Evolutionary conservation across 345 rosid genomes (phyloP).

Genomic region (Citrus inodora): DNA sequence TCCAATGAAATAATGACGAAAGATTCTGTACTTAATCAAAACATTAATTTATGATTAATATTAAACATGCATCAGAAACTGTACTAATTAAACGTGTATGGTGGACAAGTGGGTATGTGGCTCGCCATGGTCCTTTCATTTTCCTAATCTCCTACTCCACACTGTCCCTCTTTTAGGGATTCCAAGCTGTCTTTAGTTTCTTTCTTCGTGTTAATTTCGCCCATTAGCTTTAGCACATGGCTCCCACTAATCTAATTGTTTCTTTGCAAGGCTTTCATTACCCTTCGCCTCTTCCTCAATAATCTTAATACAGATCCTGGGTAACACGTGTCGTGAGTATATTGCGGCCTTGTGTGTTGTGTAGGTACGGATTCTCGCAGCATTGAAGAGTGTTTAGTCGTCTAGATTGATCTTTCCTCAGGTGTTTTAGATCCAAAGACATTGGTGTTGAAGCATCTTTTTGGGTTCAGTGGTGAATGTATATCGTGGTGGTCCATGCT

Average conservation of each 20-base stretch:
- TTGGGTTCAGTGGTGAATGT: neutral
- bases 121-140: slow-evolving; percentile 14
- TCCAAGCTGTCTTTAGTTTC: slow-evolving; percentile 34
- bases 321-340: slow-evolving; percentile 18
- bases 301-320: neutral
- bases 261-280: neutral
- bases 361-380: slow-evolving; percentile 24
- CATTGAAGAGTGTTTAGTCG: neutral
- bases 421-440: slow-evolving; percentile 51
- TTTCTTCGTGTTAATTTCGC: slow-evolving; percentile 7
- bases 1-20: slow-evolving; percentile 24
- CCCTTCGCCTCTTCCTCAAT: neutral
- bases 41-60: slow-evolving; percentile 29
- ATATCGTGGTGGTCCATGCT: neutral
- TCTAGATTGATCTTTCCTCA: slow-evolving; percentile 20
- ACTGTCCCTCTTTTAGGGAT: slow-evolving; percentile 17
- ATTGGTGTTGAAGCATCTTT: slow-evolving; percentile 3
- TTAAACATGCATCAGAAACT: slow-evolving; percentile 10
- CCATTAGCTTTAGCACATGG: slow-evolving; percentile 56
- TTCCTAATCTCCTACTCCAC: neutral
- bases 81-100: slow-evolving; percentile 25
- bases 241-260: slow-evolving; percentile 10
- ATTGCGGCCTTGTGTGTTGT: slow-evolving; percentile 5
- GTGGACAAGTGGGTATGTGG: slow-evolving; percentile 32
- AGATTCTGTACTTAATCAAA: slow-evolving; percentile 38